Conservation (phyloP, 805 yeast species). For the Naumovozyma castellii region DNA sequence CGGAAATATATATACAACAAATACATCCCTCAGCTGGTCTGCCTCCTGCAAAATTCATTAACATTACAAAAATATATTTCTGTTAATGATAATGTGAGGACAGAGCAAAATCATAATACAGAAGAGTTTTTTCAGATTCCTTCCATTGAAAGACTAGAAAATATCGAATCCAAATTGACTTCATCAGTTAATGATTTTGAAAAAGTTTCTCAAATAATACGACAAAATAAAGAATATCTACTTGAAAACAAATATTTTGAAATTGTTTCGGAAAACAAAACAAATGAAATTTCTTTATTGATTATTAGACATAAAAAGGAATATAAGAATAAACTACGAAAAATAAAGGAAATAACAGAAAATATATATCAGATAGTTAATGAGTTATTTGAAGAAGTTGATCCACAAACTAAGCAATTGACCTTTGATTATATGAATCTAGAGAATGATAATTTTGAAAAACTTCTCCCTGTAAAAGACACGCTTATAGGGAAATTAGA, state of each 20-base stretch:
- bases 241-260: conserved; percentile 15
- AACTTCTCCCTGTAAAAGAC: conserved; percentile 5
- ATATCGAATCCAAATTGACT: conserved; percentile 3
- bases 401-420: conserved; percentile 1
- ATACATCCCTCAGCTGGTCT: conserved; percentile 24
- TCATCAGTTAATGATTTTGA: conserved; percentile 5
- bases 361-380: conserved; percentile 5
- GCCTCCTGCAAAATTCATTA: conserved; percentile 18
- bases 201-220: conserved; percentile 10
- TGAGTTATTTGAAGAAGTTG: conserved; percentile 8
- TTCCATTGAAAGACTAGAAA: conserved; percentile 4
- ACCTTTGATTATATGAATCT: neutral
- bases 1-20: conserved; percentile 25
- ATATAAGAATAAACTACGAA: conserved; percentile 8
- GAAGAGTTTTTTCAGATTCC: conserved; percentile 14
- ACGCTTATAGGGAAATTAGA: conserved; percentile 10
- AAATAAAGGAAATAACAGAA: conserved; percentile 7
- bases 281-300: conserved; percentile 9
- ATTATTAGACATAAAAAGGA: conserved; percentile 13
- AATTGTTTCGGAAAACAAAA: conserved; percentile 12
- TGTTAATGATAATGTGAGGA: neutral
- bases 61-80: conserved; percentile 8
- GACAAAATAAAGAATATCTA: conserved; percentile 14
- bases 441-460: neutral
- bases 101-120: neutral